A percentile compares a stretch with the other conserved stretches of the same genome.
Conservation (phyloP, 371 early-diverging fungal species). For the Mucor indicus region DNA sequence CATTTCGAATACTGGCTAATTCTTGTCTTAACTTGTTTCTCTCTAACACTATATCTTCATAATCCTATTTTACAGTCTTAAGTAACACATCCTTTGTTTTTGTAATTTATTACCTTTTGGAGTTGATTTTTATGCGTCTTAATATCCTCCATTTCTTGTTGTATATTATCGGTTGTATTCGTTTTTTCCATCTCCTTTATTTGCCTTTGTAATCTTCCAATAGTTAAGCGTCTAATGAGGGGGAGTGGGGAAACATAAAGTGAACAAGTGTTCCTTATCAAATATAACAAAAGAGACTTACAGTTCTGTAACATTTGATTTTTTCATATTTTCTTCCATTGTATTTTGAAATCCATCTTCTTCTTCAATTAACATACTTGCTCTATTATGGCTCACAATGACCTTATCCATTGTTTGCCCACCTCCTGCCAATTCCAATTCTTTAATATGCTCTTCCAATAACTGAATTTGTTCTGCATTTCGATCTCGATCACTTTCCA, state of each 20-base stretch:
- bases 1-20: conserved; percentile 55
- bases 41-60: conserved; percentile 53
- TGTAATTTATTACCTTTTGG: conserved; percentile 64
- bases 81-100: too few species aligned
- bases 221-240: conserved; percentile 39
- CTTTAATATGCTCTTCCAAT: conserved; percentile 79
- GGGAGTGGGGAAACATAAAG: too few species aligned
- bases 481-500: conserved; percentile 65
- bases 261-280: not conserved
- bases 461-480: conserved; percentile 75
- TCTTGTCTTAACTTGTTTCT: conserved; percentile 67
- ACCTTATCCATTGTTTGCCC: conserved; percentile 25
- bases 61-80: too few species aligned
- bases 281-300: conserved; percentile 4
- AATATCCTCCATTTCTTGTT: conserved; percentile 47
- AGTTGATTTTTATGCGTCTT: conserved; percentile 61
- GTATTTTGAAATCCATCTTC: conserved; percentile 18
- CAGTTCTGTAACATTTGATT: conserved; percentile 51
- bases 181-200: conserved; percentile 31
- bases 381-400: conserved; percentile 29
- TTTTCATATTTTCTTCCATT: conserved; percentile 49
- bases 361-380: conserved; percentile 38
- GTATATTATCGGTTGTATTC: conserved; percentile 13
- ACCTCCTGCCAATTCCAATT: conserved; percentile 76
- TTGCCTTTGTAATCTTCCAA: conserved; percentile 33